Conservation (phyloP, 192 early-diverging fungal genomes). For the Mortierella antarctica region DNA sequence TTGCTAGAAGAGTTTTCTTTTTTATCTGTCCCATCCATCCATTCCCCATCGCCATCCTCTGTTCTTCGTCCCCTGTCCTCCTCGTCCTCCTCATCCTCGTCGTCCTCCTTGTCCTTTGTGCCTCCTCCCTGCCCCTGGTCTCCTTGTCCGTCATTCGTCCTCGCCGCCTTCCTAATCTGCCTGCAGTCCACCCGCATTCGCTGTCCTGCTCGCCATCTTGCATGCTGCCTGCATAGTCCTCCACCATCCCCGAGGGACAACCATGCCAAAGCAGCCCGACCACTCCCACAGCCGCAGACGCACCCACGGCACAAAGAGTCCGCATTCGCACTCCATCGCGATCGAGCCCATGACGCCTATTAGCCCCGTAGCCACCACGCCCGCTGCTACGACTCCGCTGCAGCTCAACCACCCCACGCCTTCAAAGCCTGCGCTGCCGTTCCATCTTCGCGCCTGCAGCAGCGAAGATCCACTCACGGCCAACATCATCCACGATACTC, state of each 20-base stretch:
- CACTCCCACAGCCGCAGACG: neutral
- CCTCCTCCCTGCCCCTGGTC: neutral
- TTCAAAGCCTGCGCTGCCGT: too few species aligned
- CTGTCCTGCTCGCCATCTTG: neutral
- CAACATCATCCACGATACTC: conserved; percentile 29
- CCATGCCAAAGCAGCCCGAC: neutral
- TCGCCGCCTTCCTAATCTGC: neutral
- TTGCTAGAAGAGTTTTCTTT: too few species aligned
- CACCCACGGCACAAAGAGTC: neutral
- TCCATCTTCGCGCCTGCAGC: too few species aligned
- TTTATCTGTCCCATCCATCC: too few species aligned
- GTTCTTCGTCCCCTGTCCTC: neutral
- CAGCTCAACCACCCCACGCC: too few species aligned
- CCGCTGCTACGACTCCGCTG: too few species aligned
- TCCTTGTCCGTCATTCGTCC: neutral
- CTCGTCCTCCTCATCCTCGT: neutral
- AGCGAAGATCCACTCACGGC: conserved; percentile 9
- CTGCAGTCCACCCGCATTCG: neutral
- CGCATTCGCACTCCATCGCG: neutral
- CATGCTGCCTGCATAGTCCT: too few species aligned
- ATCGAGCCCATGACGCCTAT: conserved; percentile 7
- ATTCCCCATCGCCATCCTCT: neutral
- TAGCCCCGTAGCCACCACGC: too few species aligned
- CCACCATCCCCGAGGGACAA: too few species aligned
- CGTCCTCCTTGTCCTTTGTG: neutral